Evolutionary conservation across 345 rosid genomes (phyloP).

Genomic region (Salix caprea): DNA sequence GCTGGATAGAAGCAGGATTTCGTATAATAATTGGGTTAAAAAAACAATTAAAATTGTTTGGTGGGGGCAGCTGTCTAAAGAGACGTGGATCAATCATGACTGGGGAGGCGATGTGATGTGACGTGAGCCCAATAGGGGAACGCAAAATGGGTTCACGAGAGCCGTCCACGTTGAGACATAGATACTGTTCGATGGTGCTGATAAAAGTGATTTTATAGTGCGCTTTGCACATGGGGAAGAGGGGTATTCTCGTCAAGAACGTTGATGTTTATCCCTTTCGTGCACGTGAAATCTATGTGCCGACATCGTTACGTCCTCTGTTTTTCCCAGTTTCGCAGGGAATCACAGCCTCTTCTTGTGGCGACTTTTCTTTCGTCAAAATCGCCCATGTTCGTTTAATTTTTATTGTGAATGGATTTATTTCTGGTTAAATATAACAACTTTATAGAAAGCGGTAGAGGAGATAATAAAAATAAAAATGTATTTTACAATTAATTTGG

Average conservation of each 20-base stretch:
- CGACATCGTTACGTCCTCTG: neutral
- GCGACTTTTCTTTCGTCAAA: neutral
- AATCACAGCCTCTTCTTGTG: neutral
- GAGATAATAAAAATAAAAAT: too few relatives aligned
- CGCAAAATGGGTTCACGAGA: neutral
- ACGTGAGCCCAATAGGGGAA: constrained; percentile 6
- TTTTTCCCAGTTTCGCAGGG: neutral
- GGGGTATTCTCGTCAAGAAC: constrained; percentile 21
- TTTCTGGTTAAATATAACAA: too few relatives aligned
- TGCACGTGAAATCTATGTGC: neutral
- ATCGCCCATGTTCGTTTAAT: neutral
- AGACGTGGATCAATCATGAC: constrained; percentile 40
- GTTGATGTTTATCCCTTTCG: neutral
- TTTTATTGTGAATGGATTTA: too few relatives aligned
- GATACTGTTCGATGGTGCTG: constrained; percentile 4
- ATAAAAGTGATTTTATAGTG: neutral
- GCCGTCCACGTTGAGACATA: constrained; percentile 34
- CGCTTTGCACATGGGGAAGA: neutral
- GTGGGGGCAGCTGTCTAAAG: constrained; percentile 33
- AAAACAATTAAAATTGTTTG: neutral
- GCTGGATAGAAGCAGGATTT: neutral
- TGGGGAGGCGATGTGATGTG: constrained; percentile 10
- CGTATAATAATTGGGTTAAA: neutral
- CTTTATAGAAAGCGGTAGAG: too few relatives aligned
- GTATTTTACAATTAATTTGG: too few relatives aligned